Conservation (phyloP, 305 asterid genomes). For the Andrographis paniculata region DNA sequence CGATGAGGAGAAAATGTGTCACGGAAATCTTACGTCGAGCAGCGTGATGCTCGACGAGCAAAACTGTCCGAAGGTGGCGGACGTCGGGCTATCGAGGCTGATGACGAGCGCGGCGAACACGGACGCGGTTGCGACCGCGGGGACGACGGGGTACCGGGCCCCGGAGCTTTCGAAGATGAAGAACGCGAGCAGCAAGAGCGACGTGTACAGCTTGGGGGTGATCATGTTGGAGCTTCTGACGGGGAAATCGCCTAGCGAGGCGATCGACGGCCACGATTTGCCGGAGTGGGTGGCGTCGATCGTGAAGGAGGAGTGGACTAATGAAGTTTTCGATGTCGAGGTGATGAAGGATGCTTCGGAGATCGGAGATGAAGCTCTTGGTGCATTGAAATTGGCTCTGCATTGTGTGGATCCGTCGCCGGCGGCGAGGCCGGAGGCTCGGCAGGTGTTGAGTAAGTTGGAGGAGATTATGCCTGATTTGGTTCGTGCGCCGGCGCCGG, state of each 20-base stretch:
- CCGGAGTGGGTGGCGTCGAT: slow-evolving; percentile 85
- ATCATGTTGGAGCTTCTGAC: slow-evolving; percentile 65
- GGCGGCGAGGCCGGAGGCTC: slow-evolving; percentile 57
- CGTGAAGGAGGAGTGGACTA: slow-evolving; percentile 83
- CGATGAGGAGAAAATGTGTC: slow-evolving; percentile 42
- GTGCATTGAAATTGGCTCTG: slow-evolving; percentile 54
- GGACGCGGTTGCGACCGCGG: slow-evolving; percentile 58
- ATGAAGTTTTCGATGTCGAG: slow-evolving; percentile 69
- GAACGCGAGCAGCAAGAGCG: slow-evolving; percentile 48
- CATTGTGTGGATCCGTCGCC: slow-evolving; percentile 76
- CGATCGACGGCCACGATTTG: slow-evolving; percentile 62
- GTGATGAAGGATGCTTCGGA: slow-evolving; percentile 45
- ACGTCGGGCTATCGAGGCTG: slow-evolving; percentile 56
- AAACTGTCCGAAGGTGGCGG: slow-evolving; percentile 47
- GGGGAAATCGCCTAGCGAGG: slow-evolving; percentile 71
- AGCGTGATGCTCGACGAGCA: slow-evolving; percentile 61
- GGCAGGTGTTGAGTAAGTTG: slow-evolving; percentile 49
- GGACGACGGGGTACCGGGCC: slow-evolving; percentile 52
- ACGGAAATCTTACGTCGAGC: slow-evolving; percentile 82
- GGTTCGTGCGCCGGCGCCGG: slow-evolving; percentile 11
- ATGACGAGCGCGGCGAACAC: slow-evolving; percentile 59
- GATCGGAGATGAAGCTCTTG: slow-evolving; percentile 53
- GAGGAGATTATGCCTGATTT: slow-evolving; percentile 52
- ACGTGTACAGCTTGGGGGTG: slow-evolving; percentile 61
- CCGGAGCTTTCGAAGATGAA: slow-evolving; percentile 60